These are phyloP conservation scores for Saksenaea oblongispora DNA, from an alignment of 371 early-diverging fungal species.

Conservation along the genomic window DNA sequence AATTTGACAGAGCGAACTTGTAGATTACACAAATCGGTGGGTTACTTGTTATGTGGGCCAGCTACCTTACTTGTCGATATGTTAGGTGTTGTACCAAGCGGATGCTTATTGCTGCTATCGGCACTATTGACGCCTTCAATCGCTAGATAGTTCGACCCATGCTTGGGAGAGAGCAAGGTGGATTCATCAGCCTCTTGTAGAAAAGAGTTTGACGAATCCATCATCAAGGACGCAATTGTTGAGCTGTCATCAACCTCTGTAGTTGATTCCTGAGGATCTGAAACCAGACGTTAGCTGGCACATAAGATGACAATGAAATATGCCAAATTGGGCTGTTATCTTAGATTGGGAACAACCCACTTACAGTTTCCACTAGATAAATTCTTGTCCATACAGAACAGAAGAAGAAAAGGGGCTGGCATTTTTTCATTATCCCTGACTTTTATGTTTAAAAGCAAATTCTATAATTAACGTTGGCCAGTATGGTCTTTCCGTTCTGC, in stretches of 20 bases:
- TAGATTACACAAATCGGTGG: neutral
- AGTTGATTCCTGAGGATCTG: neutral
- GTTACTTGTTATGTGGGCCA: neutral
- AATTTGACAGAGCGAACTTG: slow-evolving; percentile 7
- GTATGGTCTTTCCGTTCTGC: neutral
- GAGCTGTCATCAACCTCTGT: neutral
- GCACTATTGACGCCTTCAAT: neutral
- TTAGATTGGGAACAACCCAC: neutral
- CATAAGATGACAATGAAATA: no score
- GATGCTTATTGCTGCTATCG: neutral
- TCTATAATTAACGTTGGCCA: neutral
- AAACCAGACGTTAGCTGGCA: neutral
- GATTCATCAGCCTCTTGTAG: neutral
- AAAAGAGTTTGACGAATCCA: neutral
- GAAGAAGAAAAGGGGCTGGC: neutral
- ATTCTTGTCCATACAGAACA: neutral
- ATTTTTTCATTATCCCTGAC: neutral
- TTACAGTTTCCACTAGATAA: neutral
- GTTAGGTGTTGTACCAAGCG: neutral
- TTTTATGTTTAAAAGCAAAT: neutral
- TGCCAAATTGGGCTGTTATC: no score
- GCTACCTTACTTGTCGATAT: slow-evolving; percentile 1
- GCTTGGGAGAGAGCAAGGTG: neutral
- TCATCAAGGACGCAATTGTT: neutral
- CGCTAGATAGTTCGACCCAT: neutral